Conservation (phyloP, 2,329 filamentous ascomycete species). For the Madurella mycetomatis region DNA sequence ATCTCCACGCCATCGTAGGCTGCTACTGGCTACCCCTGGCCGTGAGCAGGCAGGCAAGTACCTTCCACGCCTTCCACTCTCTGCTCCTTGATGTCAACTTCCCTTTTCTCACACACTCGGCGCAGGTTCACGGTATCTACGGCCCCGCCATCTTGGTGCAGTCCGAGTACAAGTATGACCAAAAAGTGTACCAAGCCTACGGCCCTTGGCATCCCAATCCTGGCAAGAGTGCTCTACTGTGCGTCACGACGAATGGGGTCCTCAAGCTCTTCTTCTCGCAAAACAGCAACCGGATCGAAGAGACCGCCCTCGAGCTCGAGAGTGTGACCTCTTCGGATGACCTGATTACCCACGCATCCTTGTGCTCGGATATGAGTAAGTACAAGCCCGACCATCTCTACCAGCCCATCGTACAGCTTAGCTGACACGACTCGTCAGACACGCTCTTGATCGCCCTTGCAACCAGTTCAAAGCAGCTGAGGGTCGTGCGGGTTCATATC, state of each 20-base stretch:
- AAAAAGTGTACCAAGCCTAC: slow-evolving; percentile 58
- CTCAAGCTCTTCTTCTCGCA: slow-evolving; percentile 76
- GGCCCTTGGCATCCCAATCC: slow-evolving; percentile 70
- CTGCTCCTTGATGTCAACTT: neutral
- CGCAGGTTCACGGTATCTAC: slow-evolving; percentile 45
- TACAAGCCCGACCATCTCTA: neutral
- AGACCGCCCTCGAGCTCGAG: slow-evolving; percentile 70
- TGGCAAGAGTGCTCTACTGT: slow-evolving; percentile 68
- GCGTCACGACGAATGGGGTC: slow-evolving; percentile 68
- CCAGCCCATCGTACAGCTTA: slow-evolving; percentile 10
- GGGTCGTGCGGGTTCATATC: slow-evolving; percentile 68
- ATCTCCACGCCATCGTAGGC: slow-evolving; percentile 73
- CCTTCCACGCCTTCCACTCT: neutral
- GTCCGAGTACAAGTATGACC: slow-evolving; percentile 65
- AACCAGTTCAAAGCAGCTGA: slow-evolving; percentile 66
- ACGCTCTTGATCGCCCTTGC: slow-evolving; percentile 62
- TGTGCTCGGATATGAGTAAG: slow-evolving; percentile 70
- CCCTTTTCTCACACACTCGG: neutral
- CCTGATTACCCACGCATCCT: slow-evolving; percentile 72
- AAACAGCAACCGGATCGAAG: slow-evolving; percentile 65
- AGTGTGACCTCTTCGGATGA: slow-evolving; percentile 68
- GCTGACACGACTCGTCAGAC: slow-evolving; percentile 33
- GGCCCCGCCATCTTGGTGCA: slow-evolving; percentile 61
- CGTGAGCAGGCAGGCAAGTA: slow-evolving; percentile 39
- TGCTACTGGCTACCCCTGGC: slow-evolving; percentile 74